These are phyloP conservation scores for Elaeis oleifera DNA, from an alignment of 202 grass and related monocot species.

Conservation along the genomic window DNA sequence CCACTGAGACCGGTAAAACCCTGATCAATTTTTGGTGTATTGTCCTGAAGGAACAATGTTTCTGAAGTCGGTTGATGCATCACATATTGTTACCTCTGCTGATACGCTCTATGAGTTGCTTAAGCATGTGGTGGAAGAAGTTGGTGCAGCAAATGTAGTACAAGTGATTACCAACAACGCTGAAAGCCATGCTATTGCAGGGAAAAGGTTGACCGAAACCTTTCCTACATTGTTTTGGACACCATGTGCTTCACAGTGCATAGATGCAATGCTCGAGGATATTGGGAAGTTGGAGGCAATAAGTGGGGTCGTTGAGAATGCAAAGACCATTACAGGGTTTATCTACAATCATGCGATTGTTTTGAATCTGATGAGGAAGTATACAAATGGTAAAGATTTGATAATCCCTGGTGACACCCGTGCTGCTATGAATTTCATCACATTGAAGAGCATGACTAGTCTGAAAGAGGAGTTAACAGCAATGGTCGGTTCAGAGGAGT, in stretches of 20 bases:
- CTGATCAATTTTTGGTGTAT: slow-evolving; percentile 72
- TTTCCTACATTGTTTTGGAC: slow-evolving; percentile 94
- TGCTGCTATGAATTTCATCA: slow-evolving; percentile 66
- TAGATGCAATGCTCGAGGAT: slow-evolving; percentile 88
- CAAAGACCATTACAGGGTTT: slow-evolving; percentile 70
- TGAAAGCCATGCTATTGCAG: slow-evolving; percentile 53
- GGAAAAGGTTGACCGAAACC: slow-evolving; percentile 49
- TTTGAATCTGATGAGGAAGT: slow-evolving; percentile 66
- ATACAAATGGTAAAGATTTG: slow-evolving; percentile 65
- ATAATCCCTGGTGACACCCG: slow-evolving; percentile 48
- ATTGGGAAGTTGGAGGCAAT: slow-evolving; percentile 49
- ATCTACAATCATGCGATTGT: slow-evolving; percentile 60
- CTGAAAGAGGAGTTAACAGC: slow-evolving; percentile 55
- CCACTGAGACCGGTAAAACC: slow-evolving; percentile 46
- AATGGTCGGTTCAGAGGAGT: slow-evolving; percentile 65
- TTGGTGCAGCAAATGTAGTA: slow-evolving; percentile 60
- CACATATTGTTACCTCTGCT: slow-evolving; percentile 41
- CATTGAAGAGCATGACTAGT: slow-evolving; percentile 63
- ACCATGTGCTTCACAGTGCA: slow-evolving; percentile 56
- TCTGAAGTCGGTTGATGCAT: slow-evolving; percentile 72
- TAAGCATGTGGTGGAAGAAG: slow-evolving; percentile 64
- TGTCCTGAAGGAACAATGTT: slow-evolving; percentile 84
- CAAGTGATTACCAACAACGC: slow-evolving; percentile 79
- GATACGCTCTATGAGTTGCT: slow-evolving; percentile 64
- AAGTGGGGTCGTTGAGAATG: slow-evolving; percentile 65